Evolutionary conservation across 768 basidiomycete species (phyloP).

Genomic region (Austroboletus festivus): DNA sequence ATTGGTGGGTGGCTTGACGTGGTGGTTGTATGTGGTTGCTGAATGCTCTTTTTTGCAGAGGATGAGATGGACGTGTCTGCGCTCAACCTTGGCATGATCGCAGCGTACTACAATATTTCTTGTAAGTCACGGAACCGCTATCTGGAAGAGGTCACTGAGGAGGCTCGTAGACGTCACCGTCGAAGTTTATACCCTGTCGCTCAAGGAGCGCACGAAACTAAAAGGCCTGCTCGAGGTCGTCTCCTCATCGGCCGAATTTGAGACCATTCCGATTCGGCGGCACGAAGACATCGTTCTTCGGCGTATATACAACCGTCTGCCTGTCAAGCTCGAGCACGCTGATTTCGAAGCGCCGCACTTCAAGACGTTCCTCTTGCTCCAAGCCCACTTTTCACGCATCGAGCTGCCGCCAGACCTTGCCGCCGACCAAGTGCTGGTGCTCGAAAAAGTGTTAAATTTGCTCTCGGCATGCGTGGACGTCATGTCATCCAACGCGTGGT

Average conservation of each 20-base stretch:
- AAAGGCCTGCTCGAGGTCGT: slow-evolving; percentile 96
- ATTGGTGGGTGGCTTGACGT: slow-evolving; percentile 54
- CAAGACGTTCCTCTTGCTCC: slow-evolving; percentile 95
- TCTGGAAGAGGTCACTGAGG: neutral
- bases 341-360: slow-evolving; percentile 96
- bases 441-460: slow-evolving; percentile 88
- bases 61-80: slow-evolving; percentile 93
- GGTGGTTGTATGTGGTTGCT: neutral
- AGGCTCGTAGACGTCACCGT: slow-evolving; percentile 77
- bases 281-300: slow-evolving; percentile 85
- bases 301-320: slow-evolving; percentile 92
- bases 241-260: slow-evolving; percentile 95
- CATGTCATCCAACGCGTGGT: slow-evolving; percentile 95
- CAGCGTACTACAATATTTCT: slow-evolving; percentile 92
- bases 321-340: slow-evolving; percentile 81
- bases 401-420: slow-evolving; percentile 91
- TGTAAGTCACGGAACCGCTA: slow-evolving; percentile 45
- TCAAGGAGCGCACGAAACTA: slow-evolving; percentile 95
- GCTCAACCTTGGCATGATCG: slow-evolving; percentile 97
- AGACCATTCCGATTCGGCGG: slow-evolving; percentile 88
- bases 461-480: slow-evolving; percentile 96
- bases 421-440: slow-evolving; percentile 83
- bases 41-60: slow-evolving; percentile 40
- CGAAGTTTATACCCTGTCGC: slow-evolving; percentile 92
- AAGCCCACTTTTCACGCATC: slow-evolving; percentile 94